A percentile compares a stretch with the other conserved stretches of the same genome.
Evolutionary conservation across 352 stramenopile species (phyloP).

Genomic region (Thalassiosira oceanica): DNA sequence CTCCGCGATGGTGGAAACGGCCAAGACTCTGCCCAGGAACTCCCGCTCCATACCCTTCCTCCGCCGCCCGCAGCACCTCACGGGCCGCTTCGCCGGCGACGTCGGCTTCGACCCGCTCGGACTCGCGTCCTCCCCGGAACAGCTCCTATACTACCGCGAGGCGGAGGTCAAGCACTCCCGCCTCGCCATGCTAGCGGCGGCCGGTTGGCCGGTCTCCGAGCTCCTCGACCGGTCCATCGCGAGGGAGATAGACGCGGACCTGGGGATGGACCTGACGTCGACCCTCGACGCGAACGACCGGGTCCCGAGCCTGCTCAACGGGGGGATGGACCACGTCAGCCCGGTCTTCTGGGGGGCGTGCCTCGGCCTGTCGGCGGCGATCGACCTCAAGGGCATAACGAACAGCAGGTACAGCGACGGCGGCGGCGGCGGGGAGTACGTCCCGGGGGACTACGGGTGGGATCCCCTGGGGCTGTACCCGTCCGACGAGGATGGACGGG

Average conservation of each 20-base stretch:
- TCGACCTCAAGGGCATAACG: slow-evolving; percentile 50
- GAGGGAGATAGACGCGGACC: slow-evolving; percentile 16
- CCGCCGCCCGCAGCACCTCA: slow-evolving; percentile 30
- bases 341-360: slow-evolving; percentile 57
- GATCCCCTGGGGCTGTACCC: slow-evolving; percentile 78
- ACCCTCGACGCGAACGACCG: slow-evolving; percentile 47
- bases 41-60: slow-evolving; percentile 50
- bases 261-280: slow-evolving; percentile 39
- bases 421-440: slow-evolving; percentile 30
- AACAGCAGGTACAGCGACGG: slow-evolving; percentile 18
- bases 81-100: slow-evolving; percentile 47
- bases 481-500: slow-evolving; percentile 40
- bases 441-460: slow-evolving; percentile 78
- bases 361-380: slow-evolving; percentile 46
- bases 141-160: slow-evolving; percentile 47
- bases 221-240: slow-evolving; percentile 60
- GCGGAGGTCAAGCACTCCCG: slow-evolving; percentile 66
- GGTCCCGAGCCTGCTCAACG: slow-evolving; percentile 65
- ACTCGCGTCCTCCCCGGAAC: slow-evolving; percentile 30
- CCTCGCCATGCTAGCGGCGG: slow-evolving; percentile 63
- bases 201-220: slow-evolving; percentile 68
- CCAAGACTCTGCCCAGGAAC: slow-evolving; percentile 27
- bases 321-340: slow-evolving; percentile 49
- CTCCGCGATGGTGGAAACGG: neutral
- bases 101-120: slow-evolving; percentile 67